These are phyloP conservation scores for Pseudophaeomoniella oleicola DNA, from an alignment of 2,329 filamentous ascomycete genomes.

Conservation along the genomic window DNA sequence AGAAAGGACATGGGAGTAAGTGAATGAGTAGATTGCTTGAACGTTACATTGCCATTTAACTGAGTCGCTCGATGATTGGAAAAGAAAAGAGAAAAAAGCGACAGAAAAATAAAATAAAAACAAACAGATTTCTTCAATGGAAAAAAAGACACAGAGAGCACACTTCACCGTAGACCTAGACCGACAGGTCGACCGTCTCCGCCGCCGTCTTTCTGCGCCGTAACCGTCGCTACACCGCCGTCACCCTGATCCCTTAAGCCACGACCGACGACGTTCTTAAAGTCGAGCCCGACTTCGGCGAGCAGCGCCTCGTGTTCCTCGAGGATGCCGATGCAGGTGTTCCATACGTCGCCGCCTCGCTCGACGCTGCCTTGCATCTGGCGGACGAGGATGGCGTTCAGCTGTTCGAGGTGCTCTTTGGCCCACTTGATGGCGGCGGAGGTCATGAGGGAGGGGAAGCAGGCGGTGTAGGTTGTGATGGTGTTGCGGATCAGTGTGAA, in stretches of 20 bases:
- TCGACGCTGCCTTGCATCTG: conserved; percentile 73
- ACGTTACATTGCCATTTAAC: no score
- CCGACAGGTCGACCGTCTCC: no score
- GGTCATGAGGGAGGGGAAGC: conserved; percentile 76
- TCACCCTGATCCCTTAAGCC: conserved; percentile 17
- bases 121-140: no score
- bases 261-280: conserved; percentile 63
- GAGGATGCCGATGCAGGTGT: conserved; percentile 67
- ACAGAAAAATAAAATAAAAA: no score
- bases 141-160: no score
- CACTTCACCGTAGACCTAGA: no score
- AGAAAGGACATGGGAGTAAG: no score
- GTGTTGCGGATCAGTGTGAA: conserved; percentile 93
- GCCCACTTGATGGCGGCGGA: conserved; percentile 96
- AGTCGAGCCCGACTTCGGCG: conserved; percentile 77
- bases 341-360: conserved; percentile 60
- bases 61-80: no score
- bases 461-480: conserved; percentile 70
- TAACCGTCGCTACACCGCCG: neutral
- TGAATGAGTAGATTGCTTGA: no score
- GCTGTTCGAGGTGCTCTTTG: conserved; percentile 85
- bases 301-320: conserved; percentile 68
- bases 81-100: no score
- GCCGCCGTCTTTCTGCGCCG: neutral
- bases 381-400: conserved; percentile 67